These are phyloP conservation scores for Pharus latifolius DNA, from an alignment of 176 grass and related monocot genomes.

Conservation along the genomic window DNA sequence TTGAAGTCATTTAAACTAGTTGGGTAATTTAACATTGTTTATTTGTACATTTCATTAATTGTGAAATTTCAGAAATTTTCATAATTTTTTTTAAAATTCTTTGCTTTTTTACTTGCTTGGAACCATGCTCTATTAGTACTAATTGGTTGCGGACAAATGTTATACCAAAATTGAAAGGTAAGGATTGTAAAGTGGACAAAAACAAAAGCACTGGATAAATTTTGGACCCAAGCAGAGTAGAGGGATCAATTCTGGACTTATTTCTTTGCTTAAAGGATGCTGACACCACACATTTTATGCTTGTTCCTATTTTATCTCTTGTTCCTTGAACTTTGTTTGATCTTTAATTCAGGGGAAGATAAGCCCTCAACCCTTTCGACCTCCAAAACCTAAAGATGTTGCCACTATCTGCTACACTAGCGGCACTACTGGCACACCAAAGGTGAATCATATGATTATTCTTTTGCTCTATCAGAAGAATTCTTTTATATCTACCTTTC, in stretches of 20 bases:
- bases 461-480: background rate
- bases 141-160: no score
- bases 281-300: background rate
- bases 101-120: no score
- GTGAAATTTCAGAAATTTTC: background rate
- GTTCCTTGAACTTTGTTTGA: background rate
- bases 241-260: no score
- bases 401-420: conserved; percentile 98
- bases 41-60: background rate
- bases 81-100: background rate
- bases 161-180: no score
- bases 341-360: conserved; percentile 51
- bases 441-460: conserved; percentile 37
- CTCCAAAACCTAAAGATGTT: conserved; percentile 82
- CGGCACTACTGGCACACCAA: conserved; percentile 90
- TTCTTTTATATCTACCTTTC: conserved; percentile 5
- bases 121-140: no score
- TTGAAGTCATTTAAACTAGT: conserved; percentile 5
- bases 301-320: conserved; percentile 6
- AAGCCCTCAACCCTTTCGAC: conserved; percentile 51
- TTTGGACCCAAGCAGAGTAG: no score
- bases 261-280: background rate
- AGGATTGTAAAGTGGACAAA: no score
- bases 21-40: background rate
- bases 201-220: no score